Evolutionary conservation across 768 basidiomycete species (phyloP).

Genomic region (Tylopilus balloui): DNA sequence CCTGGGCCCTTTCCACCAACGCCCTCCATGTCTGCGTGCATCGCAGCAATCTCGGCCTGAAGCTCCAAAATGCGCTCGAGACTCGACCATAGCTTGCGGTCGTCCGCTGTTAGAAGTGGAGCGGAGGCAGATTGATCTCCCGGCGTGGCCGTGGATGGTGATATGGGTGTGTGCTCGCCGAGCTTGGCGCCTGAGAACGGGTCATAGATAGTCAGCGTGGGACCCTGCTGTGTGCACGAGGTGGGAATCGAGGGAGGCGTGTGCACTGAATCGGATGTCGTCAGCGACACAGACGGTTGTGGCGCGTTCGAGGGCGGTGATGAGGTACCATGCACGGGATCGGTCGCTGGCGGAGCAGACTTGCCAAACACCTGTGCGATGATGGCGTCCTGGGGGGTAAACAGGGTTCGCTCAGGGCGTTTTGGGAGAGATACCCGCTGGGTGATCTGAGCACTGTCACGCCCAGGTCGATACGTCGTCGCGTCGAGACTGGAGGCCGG

Average conservation of each 20-base stretch:
- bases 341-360: constrained; percentile 1
- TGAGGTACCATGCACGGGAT: neutral
- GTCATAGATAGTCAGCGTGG: constrained; percentile 27
- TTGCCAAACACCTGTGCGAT: constrained; percentile 41
- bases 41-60: constrained; percentile 64
- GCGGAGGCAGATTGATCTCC: constrained; percentile 2
- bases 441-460: neutral
- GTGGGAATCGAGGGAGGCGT: constrained; percentile 6
- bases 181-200: constrained; percentile 31
- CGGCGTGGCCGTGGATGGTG: constrained; percentile 5
- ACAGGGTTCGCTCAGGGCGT: constrained; percentile 6
- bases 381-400: constrained; percentile 61
- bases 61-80: constrained; percentile 66
- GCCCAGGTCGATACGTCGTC: neutral
- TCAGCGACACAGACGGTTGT: constrained; percentile 13
- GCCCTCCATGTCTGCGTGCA: constrained; percentile 75
- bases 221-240: neutral
- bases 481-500: constrained; percentile 6
- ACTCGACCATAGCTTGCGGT: constrained; percentile 61
- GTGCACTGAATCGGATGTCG: constrained; percentile 15
- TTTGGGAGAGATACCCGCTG: neutral
- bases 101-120: constrained; percentile 22
- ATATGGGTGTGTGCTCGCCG: constrained; percentile 14
- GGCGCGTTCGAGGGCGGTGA: constrained; percentile 1
- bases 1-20: constrained; percentile 28